Conservation (phyloP, 2,329 filamentous ascomycete genomes). For the Hypoxylon sp. region DNA sequence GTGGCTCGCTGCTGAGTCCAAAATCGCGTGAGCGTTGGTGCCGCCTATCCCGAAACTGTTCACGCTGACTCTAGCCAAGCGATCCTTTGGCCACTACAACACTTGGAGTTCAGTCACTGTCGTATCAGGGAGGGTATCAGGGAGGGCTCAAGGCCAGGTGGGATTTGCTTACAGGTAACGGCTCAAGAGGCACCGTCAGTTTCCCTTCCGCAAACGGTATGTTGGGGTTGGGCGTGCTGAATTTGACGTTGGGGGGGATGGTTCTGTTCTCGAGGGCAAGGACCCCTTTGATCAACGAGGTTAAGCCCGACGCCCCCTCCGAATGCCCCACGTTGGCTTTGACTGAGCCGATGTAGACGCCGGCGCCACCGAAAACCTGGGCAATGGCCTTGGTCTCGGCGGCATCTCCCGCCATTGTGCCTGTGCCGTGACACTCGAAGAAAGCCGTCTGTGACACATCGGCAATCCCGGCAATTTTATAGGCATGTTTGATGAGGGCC, state of each 20-base stretch:
- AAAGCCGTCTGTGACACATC: constrained; percentile 36
- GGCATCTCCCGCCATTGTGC: constrained; percentile 55
- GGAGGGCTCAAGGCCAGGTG: too few relatives aligned
- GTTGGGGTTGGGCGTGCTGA: constrained; percentile 50
- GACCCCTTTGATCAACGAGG: constrained; percentile 59
- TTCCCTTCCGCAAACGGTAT: constrained; percentile 49
- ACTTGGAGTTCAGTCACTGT: too few relatives aligned
- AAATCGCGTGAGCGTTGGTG: constrained; percentile 53
- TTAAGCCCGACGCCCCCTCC: constrained; percentile 60
- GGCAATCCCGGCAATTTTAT: constrained; percentile 34
- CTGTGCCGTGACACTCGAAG: constrained; percentile 53
- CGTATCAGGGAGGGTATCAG: too few relatives aligned
- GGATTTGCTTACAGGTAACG: too few relatives aligned
- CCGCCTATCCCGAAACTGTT: constrained; percentile 57
- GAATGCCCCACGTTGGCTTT: constrained; percentile 57
- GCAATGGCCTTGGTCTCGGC: constrained; percentile 52
- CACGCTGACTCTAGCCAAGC: constrained; percentile 47
- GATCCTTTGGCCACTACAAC: constrained; percentile 52
- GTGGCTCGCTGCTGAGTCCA: constrained; percentile 41
- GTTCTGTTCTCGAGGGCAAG: constrained; percentile 56
- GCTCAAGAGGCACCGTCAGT: constrained; percentile 51
- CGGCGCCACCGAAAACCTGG: constrained; percentile 43
- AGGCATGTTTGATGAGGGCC: constrained; percentile 39
- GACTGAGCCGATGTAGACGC: constrained; percentile 41
- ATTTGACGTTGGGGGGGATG: constrained; percentile 59